phyloP scores from a whole-genome alignment of 2,329 filamentous ascomycete species.

The Cytospora mali region DNA sequence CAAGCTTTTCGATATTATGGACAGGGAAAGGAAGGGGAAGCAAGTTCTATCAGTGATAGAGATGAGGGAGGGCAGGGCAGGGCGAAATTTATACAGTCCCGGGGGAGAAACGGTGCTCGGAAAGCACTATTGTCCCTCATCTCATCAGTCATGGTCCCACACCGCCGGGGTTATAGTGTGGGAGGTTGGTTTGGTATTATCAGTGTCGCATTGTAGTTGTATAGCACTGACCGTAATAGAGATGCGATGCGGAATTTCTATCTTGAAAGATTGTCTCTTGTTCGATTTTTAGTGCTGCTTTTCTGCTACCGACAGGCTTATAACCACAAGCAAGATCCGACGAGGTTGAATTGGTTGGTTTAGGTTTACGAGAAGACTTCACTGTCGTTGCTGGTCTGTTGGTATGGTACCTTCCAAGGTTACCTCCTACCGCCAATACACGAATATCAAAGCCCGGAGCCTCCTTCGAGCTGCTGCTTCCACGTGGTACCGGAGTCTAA shows the following conservation, averaged over 20 bases:
- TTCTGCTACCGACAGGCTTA: too few species aligned
- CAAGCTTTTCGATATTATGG: not conserved
- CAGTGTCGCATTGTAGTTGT: not conserved
- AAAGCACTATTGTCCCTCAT: not conserved
- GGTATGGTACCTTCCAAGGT: too few species aligned
- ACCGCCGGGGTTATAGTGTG: not conserved
- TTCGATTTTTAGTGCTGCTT: not conserved
- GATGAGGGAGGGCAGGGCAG: too few species aligned
- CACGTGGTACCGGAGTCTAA: too few species aligned
- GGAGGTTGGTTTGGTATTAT: not conserved
- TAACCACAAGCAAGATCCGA: too few species aligned
- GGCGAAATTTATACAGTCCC: not conserved
- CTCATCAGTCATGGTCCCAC: not conserved
- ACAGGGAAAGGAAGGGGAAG: not conserved
- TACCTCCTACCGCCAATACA: too few species aligned
- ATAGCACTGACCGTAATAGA: not conserved
- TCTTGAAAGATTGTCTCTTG: not conserved
- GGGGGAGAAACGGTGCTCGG: not conserved
- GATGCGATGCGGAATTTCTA: not conserved
- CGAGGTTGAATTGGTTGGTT: too few species aligned
- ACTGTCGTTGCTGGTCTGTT: too few species aligned
- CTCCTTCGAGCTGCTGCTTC: too few species aligned
- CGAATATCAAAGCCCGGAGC: too few species aligned
- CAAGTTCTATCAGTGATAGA: too few species aligned
- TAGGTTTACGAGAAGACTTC: too few species aligned